Evolutionary conservation across 1,284 basidiomycete species (phyloP).

Genomic region (Ustilago xerochloae): DNA sequence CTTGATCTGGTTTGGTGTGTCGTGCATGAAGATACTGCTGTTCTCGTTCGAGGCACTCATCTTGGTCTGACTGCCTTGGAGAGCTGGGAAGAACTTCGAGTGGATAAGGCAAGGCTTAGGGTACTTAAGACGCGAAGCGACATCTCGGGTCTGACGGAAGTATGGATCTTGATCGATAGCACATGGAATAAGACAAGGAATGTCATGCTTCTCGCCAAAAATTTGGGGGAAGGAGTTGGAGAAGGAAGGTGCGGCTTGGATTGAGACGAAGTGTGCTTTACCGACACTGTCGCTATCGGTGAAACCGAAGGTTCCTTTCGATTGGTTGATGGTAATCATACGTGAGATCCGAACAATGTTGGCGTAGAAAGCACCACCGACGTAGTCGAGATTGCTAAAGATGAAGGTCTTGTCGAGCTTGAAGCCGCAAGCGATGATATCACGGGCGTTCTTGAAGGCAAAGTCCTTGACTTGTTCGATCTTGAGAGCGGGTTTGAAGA

Average conservation of each 20-base stretch:
- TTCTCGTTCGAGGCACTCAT: slow-evolving; percentile 96
- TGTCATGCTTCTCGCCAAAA: slow-evolving; percentile 83
- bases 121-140: slow-evolving; percentile 91
- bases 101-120: slow-evolving; percentile 93
- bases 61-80: slow-evolving; percentile 97
- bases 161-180: slow-evolving; percentile 94
- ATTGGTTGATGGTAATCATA: slow-evolving; percentile 91
- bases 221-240: slow-evolving; percentile 99
- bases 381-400: slow-evolving; percentile 89
- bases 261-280: slow-evolving; percentile 96
- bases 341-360: slow-evolving; percentile 93
- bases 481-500: slow-evolving; percentile 94
- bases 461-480: slow-evolving; percentile 88
- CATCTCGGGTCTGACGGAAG: slow-evolving; percentile 96
- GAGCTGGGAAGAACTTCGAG: slow-evolving; percentile 96
- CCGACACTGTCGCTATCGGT: slow-evolving; percentile 92
- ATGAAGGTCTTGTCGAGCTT: slow-evolving; percentile 94
- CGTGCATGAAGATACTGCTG: slow-evolving; percentile 94
- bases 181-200: slow-evolving; percentile 95
- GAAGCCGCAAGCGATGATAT: slow-evolving; percentile 97
- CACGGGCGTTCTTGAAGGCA: slow-evolving; percentile 85
- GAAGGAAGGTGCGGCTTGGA: slow-evolving; percentile 96
- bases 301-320: slow-evolving; percentile 96
- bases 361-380: slow-evolving; percentile 90
- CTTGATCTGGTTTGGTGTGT: slow-evolving; percentile 92